Evolutionary conservation across 345 rosid species (phyloP).

Genomic region (Boechera retrofracta): DNA sequence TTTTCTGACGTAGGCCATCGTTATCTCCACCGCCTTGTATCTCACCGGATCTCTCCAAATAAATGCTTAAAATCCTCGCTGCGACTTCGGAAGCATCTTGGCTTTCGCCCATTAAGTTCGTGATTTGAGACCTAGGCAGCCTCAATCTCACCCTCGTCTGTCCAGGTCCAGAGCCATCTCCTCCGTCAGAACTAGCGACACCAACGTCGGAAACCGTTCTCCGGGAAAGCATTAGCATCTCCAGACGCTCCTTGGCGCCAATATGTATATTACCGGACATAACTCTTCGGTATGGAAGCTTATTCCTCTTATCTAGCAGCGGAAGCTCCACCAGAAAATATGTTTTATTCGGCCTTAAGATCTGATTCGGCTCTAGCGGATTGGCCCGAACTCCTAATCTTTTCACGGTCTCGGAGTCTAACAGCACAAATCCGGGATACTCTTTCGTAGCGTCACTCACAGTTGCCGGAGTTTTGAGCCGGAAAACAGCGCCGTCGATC

Average conservation of each 20-base stretch:
- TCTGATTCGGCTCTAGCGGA: constrained; percentile 63
- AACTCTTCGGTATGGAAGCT: constrained; percentile 57
- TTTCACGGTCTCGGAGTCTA: constrained; percentile 78
- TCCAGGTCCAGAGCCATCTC: constrained; percentile 4
- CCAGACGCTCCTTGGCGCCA: constrained; percentile 85
- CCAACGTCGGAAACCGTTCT: constrained; percentile 51
- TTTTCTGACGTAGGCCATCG: neutral
- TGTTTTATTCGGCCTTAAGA: constrained; percentile 54
- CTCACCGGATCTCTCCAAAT: constrained; percentile 35
- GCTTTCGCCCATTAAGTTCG: constrained; percentile 63
- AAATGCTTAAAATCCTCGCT: constrained; percentile 60
- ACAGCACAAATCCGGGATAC: constrained; percentile 67
- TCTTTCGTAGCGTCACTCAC: constrained; percentile 60
- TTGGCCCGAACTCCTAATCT: constrained; percentile 64
- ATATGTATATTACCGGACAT: constrained; percentile 65
- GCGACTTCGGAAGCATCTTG: constrained; percentile 60
- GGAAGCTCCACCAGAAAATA: constrained; percentile 79
- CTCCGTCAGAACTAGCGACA: constrained; percentile 40
- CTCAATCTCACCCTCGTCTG: constrained; percentile 60
- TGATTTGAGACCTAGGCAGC: constrained; percentile 64
- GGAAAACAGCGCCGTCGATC: constrained; percentile 71
- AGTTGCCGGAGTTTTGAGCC: constrained; percentile 63
- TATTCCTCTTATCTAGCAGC: constrained; percentile 4
- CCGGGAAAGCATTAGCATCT: constrained; percentile 34
- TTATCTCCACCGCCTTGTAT: neutral